phyloP scores from a whole-genome alignment of 345 rosid species.

The Mangifera indica region DNA sequence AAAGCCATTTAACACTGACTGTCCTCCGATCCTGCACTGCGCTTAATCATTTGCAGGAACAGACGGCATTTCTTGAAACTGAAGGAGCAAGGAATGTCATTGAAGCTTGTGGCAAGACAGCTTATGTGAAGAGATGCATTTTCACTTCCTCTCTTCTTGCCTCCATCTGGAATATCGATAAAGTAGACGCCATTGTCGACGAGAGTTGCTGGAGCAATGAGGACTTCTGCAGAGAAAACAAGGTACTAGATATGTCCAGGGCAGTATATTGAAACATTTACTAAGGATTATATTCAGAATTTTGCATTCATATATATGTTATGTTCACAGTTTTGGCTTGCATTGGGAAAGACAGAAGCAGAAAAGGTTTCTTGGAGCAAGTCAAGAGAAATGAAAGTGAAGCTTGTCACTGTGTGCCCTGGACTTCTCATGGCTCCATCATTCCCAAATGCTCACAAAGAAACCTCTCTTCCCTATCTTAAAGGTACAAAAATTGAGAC shows the following conservation, averaged over 20 bases:
- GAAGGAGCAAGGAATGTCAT: conserved; percentile 38
- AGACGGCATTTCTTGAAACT: conserved; percentile 36
- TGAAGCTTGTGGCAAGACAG: conserved; percentile 39
- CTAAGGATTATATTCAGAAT: background rate
- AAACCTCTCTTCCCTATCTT: conserved; percentile 31
- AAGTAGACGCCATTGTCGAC: conserved; percentile 11
- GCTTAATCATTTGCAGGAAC: conserved; percentile 28
- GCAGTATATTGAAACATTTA: background rate
- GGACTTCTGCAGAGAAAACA: conserved; percentile 38
- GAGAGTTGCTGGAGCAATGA: conserved; percentile 39
- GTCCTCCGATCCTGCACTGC: background rate
- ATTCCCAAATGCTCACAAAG: conserved; percentile 23
- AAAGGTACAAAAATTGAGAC: conserved; percentile 26
- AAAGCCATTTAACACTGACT: background rate
- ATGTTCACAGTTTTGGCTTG: conserved; percentile 39
- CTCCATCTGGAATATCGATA: conserved; percentile 29
- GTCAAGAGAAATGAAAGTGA: conserved; percentile 39
- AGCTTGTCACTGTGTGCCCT: conserved; percentile 38
- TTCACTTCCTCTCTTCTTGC: conserved; percentile 46
- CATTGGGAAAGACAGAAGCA: conserved; percentile 40
- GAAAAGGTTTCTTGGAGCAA: conserved; percentile 42
- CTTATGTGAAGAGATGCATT: conserved; percentile 35
- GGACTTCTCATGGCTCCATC: conserved; percentile 38
- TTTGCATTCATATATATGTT: background rate
- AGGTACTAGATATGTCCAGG: conserved; percentile 20